Conservation (phyloP, 2,329 filamentous ascomycete species). For the Zymoseptoria crescenta region DNA sequence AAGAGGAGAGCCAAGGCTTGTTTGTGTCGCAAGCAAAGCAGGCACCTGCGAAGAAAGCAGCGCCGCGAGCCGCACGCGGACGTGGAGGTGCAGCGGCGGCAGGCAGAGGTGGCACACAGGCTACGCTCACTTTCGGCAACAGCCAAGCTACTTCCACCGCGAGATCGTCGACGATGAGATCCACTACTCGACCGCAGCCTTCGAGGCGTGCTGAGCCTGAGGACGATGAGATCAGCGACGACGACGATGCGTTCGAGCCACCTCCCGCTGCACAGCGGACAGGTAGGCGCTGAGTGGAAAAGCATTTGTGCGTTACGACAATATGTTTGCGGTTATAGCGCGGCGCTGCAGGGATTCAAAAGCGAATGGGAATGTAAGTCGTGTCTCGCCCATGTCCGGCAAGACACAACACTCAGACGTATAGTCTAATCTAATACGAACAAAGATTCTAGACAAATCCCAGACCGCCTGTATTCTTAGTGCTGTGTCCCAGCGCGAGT, state of each 20-base stretch:
- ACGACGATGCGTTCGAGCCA: slow-evolving; percentile 34
- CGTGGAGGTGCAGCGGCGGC: slow-evolving; percentile 8
- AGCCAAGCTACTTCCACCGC: slow-evolving; percentile 11
- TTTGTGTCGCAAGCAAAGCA: slow-evolving; percentile 32
- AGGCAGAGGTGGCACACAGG: slow-evolving; percentile 12
- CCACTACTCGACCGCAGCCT: slow-evolving; percentile 10
- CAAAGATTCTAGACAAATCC: background rate
- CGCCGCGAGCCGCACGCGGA: slow-evolving; percentile 8
- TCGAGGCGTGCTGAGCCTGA: slow-evolving; percentile 30
- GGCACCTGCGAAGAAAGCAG: slow-evolving; percentile 20
- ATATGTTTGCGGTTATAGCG: slow-evolving; percentile 3
- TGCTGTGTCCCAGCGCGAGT: background rate
- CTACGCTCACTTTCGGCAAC: slow-evolving; percentile 14
- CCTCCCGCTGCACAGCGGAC: slow-evolving; percentile 20
- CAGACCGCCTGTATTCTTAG: background rate
- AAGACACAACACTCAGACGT: background rate
- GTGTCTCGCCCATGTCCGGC: background rate
- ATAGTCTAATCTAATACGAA: background rate
- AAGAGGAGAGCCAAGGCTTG: slow-evolving; percentile 40
- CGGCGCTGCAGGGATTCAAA: slow-evolving; percentile 1
- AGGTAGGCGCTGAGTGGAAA: slow-evolving; percentile 9
- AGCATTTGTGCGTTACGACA: background rate
- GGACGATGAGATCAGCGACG: slow-evolving; percentile 34
- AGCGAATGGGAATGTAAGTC: background rate
- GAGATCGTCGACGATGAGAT: slow-evolving; percentile 7